These are phyloP conservation scores for Vinca major DNA, from an alignment of 305 asterid species.

Conservation along the genomic window DNA sequence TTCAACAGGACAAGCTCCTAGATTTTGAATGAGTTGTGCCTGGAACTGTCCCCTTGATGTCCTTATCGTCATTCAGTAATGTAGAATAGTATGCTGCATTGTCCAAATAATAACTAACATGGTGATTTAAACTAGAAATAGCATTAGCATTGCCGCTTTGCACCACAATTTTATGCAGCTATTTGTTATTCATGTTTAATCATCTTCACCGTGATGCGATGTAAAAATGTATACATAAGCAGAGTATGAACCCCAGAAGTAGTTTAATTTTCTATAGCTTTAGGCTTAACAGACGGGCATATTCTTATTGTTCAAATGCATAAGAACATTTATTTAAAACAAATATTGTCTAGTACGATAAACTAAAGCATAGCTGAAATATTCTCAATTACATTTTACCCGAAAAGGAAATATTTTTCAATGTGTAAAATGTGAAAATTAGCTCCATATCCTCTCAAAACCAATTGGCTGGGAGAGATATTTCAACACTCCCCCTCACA, in stretches of 20 bases:
- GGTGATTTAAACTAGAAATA: background rate
- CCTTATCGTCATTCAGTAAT: background rate
- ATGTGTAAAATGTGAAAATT: too few species aligned
- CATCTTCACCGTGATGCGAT: background rate
- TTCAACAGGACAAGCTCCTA: background rate
- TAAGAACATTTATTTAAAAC: background rate
- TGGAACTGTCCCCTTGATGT: background rate
- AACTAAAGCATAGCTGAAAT: background rate
- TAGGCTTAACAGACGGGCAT: conserved; percentile 3
- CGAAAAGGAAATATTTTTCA: background rate
- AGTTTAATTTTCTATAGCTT: background rate
- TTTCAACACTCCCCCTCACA: too few species aligned
- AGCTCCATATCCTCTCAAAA: too few species aligned
- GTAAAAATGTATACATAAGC: background rate
- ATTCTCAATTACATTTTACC: background rate
- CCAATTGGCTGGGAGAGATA: too few species aligned
- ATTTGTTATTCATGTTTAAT: background rate
- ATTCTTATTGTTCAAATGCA: background rate
- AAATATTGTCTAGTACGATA: background rate
- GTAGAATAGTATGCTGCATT: background rate
- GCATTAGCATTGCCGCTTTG: background rate
- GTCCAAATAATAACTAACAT: background rate
- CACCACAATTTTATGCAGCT: too few species aligned
- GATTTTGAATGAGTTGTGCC: background rate
- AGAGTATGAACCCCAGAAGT: background rate